A percentile compares a stretch with the other conserved stretches of the same genome.
Evolutionary conservation across 1,284 basidiomycete species (phyloP).

Genomic region (Caloboletus inedulis): DNA sequence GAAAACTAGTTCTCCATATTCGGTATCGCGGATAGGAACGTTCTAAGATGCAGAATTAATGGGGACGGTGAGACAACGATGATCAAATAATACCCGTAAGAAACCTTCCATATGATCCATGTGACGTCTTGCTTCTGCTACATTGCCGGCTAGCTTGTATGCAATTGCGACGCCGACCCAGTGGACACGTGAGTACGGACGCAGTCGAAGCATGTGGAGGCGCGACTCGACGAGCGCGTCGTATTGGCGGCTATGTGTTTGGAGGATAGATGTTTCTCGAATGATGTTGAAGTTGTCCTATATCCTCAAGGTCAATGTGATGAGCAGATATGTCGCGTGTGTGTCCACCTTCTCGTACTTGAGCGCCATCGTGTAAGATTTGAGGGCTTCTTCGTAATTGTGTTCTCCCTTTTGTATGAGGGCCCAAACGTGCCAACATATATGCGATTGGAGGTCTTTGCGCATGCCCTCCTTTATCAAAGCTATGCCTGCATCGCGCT

Average conservation of each 20-base stretch:
- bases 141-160: slow-evolving; percentile 80
- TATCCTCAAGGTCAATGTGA: slow-evolving; percentile 6
- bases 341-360: slow-evolving; percentile 83
- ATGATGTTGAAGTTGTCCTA: slow-evolving; percentile 94
- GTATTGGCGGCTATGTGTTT: slow-evolving; percentile 88
- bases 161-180: slow-evolving; percentile 92
- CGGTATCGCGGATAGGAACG: slow-evolving; percentile 73
- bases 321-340: not conserved
- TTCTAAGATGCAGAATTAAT: slow-evolving; percentile 44
- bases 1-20: slow-evolving; percentile 82
- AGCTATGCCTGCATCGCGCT: slow-evolving; percentile 80
- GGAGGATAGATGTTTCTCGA: slow-evolving; percentile 86
- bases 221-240: slow-evolving; percentile 81
- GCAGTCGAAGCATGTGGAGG: slow-evolving; percentile 73
- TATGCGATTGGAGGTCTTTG: slow-evolving; percentile 89
- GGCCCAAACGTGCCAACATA: slow-evolving; percentile 98
- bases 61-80: not conserved
- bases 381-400: slow-evolving; percentile 87
- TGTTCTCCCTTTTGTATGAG: slow-evolving; percentile 90
- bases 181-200: slow-evolving; percentile 83
- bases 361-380: slow-evolving; percentile 80
- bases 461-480: slow-evolving; percentile 88
- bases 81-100: slow-evolving; percentile 45
- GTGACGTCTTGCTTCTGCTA: slow-evolving; percentile 69
- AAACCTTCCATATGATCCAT: slow-evolving; percentile 67